Evolutionary conservation across 2,329 filamentous ascomycete species (phyloP), one percentile per base, ranked within the genome.

Genomic region (Hypoxylon rubiginosum): DNA sequence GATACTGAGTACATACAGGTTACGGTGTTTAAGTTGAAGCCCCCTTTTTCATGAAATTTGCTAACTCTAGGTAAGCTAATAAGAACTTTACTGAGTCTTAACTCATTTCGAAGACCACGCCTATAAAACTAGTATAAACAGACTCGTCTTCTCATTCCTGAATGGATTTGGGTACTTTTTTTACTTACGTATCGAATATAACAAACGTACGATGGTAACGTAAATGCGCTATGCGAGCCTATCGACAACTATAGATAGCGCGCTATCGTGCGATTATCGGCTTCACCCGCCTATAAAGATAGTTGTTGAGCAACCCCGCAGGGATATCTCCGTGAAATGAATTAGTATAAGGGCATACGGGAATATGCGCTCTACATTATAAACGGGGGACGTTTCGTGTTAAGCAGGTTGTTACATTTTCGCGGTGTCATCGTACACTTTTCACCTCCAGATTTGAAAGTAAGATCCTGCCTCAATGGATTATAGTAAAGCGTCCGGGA

Each of bases 251-350:
- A 26, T 13, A 55, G 43, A 48, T n/a, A 36, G 50, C 56, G 46
- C 17, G 55, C n/a, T n/a, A n/a, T n/a, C 55, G 30, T 64, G 49
- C 59, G n/a, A 45, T 17, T 43, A 41, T 62, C 58, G 58, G 62
- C 66, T 57, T 36, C 43, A n/a, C 46, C 24, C 62, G 50, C 51
- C 53, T 36, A 60, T 62, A 36, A 53, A 64, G 50, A 60, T 61
- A 51, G 45, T 53, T 24, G 36, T 56, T 51, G 30, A 26, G 34
- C 30, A 51, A 55, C 66, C 66, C 66, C 66, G 62, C 66, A 66
- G 34, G 24, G 46, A 43, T 62, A 49, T 46, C n/a, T 13, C 54
- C 60, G 45, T 60, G 21, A 34, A 60, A n/a, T 43, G 34, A 8
- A 10, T 55, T 13, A 45, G 50, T 32, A n/a, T 11, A 21, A 30